These are phyloP conservation scores for Aureobasidium sp. DNA, from an alignment of 2,329 filamentous ascomycete genomes.

Conservation along the genomic window DNA sequence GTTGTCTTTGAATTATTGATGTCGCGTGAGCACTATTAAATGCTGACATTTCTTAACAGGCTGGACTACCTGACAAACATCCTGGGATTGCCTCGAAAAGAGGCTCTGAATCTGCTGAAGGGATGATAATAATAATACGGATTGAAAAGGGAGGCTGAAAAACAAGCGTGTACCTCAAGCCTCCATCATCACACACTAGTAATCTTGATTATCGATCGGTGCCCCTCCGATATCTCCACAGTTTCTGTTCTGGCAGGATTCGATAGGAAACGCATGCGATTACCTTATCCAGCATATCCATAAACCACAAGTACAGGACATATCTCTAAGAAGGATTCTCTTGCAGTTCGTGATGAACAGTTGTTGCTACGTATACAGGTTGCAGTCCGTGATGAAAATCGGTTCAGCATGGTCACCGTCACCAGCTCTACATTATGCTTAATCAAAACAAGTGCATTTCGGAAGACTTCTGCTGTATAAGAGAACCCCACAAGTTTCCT, in stretches of 20 bases:
- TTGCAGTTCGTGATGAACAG: background rate
- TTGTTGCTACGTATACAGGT: background rate
- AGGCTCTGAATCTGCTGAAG: constrained; percentile 33
- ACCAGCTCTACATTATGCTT: background rate
- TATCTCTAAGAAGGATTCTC: too few relatives aligned
- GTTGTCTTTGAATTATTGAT: constrained; percentile 29
- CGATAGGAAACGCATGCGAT: background rate
- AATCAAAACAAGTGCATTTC: too few relatives aligned
- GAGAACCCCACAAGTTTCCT: background rate
- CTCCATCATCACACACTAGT: constrained; percentile 7
- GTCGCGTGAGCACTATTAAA: background rate
- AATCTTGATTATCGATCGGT: background rate
- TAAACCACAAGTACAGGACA: background rate
- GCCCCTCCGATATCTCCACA: background rate
- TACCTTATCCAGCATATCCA: background rate
- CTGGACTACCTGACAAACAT: constrained; percentile 58
- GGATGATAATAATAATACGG: background rate
- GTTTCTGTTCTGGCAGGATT: background rate
- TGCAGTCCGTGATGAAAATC: background rate
- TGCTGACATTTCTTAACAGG: constrained; percentile 32
- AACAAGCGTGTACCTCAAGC: background rate
- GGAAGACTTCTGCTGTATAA: background rate
- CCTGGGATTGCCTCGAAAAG: constrained; percentile 50
- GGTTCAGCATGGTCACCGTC: background rate
- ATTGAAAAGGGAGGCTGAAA: constrained; percentile 6